phyloP scores from a whole-genome alignment of 192 early-diverging fungal species.

The Mortierella hygrophila region DNA sequence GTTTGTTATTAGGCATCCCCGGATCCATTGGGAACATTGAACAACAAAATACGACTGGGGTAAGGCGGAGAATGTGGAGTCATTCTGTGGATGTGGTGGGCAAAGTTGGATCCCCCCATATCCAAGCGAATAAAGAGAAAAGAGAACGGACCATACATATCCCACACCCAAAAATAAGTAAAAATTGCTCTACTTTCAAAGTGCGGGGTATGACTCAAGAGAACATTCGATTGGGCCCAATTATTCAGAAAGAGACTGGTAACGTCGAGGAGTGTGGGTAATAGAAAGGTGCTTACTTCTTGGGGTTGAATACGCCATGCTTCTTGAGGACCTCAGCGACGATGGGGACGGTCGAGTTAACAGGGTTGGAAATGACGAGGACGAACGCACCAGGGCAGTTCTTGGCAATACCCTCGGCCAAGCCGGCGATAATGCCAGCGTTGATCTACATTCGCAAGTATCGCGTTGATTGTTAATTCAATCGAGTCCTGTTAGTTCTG shows the following conservation, averaged over 20 bases:
- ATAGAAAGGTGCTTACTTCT: constrained; percentile 49
- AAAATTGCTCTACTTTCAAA: neutral
- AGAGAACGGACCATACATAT: neutral
- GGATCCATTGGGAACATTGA: neutral
- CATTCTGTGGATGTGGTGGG: neutral
- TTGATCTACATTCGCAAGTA: constrained; percentile 74
- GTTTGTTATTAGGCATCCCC: constrained; percentile 1
- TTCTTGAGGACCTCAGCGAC: constrained; percentile 93
- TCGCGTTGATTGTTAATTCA: no score
- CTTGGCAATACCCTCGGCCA: constrained; percentile 84
- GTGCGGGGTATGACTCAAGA: constrained; percentile 11
- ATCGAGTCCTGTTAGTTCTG: no score
- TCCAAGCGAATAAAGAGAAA: neutral
- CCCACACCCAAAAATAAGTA: constrained; percentile 3
- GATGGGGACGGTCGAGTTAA: constrained; percentile 97
- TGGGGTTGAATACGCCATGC: constrained; percentile 86
- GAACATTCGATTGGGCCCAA: constrained; percentile 7
- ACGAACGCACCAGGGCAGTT: constrained; percentile 85
- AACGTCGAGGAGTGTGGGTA: neutral
- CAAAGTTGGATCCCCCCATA: neutral
- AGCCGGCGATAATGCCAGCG: constrained; percentile 89
- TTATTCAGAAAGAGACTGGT: neutral
- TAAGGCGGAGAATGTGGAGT: neutral
- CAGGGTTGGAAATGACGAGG: constrained; percentile 94
- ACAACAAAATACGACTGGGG: neutral